phyloP scores from a whole-genome alignment of 2,329 filamentous ascomycete genomes.

The Periconia digitata region DNA sequence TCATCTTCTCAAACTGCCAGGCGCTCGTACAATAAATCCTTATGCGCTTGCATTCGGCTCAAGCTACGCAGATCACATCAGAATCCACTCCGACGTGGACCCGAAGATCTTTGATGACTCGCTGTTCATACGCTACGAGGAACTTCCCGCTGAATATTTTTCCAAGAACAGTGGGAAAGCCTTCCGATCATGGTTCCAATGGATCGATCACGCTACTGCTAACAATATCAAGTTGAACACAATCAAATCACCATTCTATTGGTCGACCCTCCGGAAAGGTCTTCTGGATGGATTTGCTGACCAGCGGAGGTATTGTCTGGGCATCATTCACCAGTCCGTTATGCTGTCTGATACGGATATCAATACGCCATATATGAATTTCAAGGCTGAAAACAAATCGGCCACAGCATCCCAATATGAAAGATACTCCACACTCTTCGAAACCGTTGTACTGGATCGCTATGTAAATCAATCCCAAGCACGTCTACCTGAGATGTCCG shows the following conservation, averaged over 20 bases:
- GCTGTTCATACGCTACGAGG: slow-evolving; percentile 23
- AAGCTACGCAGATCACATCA: not conserved
- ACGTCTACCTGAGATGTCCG: slow-evolving; percentile 47
- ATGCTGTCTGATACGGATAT: slow-evolving; percentile 29
- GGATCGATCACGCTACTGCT: slow-evolving; percentile 25
- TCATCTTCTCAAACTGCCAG: slow-evolving; percentile 13
- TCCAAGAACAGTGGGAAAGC: slow-evolving; percentile 20
- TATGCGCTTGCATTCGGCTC: not conserved
- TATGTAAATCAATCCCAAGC: slow-evolving; percentile 53
- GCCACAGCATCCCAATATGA: slow-evolving; percentile 41
- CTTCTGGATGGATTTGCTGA: slow-evolving; percentile 48
- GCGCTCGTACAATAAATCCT: slow-evolving; percentile 8
- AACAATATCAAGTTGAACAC: slow-evolving; percentile 21
- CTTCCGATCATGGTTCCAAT: slow-evolving; percentile 42
- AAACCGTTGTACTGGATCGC: slow-evolving; percentile 52
- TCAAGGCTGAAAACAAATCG: slow-evolving; percentile 16
- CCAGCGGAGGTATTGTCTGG: slow-evolving; percentile 50
- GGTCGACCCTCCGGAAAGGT: slow-evolving; percentile 42
- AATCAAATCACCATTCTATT: slow-evolving; percentile 40
- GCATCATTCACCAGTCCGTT: slow-evolving; percentile 47
- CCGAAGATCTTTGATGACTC: slow-evolving; percentile 19
- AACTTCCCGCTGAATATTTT: slow-evolving; percentile 22
- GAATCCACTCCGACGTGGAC: not conserved
- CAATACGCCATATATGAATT: slow-evolving; percentile 23
- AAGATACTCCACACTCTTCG: slow-evolving; percentile 49